phyloP scores from a whole-genome alignment of 1,284 basidiomycete species.

The Dichomitus squalens region DNA sequence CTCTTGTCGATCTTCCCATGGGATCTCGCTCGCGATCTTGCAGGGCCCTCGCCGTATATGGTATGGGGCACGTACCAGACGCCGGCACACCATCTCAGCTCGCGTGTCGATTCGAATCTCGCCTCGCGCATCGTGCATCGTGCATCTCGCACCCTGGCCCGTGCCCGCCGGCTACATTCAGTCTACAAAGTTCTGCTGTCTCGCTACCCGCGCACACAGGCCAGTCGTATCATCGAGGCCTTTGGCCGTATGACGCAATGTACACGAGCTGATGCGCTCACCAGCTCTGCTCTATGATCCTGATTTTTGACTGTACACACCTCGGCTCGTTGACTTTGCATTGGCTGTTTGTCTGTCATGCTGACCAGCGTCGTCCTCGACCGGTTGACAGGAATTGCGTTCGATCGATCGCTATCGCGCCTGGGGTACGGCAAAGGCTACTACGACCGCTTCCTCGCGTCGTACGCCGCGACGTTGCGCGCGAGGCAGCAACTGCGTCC shows the following conservation, averaged over 20 bases:
- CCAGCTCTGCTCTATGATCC: too few relatives aligned
- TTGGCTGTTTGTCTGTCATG: background rate
- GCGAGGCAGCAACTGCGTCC: slow-evolving; percentile 13
- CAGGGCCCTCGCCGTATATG: background rate
- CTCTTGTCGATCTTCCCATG: slow-evolving; percentile 12
- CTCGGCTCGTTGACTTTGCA: background rate
- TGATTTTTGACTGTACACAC: too few relatives aligned
- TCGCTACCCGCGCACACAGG: too few relatives aligned
- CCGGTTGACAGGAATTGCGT: slow-evolving; percentile 62
- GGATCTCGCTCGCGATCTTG: slow-evolving; percentile 3
- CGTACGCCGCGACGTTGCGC: slow-evolving; percentile 40
- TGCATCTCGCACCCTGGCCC: background rate
- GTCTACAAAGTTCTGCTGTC: too few relatives aligned
- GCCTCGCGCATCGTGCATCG: background rate
- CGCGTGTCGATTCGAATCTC: too few relatives aligned
- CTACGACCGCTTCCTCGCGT: slow-evolving; percentile 72
- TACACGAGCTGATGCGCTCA: too few relatives aligned
- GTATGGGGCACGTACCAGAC: background rate
- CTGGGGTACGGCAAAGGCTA: slow-evolving; percentile 82
- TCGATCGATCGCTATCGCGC: slow-evolving; percentile 68
- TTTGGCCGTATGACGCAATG: too few relatives aligned
- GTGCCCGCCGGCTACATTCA: background rate
- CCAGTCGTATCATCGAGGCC: too few relatives aligned
- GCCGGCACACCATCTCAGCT: too few relatives aligned
- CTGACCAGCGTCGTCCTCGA: background rate